These are phyloP conservation scores for Incumbomyces delicatus DNA, from an alignment of 2,329 filamentous ascomycete species.

Conservation along the genomic window DNA sequence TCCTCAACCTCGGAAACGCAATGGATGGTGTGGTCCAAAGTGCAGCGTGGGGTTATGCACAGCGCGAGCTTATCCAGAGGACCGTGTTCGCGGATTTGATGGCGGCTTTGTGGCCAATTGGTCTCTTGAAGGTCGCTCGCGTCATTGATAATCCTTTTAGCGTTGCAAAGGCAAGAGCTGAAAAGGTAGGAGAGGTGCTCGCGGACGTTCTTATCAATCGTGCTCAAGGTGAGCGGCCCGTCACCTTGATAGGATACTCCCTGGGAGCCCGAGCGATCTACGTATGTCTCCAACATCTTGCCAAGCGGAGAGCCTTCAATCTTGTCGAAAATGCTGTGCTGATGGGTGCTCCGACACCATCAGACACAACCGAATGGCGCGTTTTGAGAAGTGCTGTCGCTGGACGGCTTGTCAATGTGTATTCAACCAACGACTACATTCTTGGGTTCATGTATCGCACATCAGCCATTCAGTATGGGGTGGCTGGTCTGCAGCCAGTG, in stretches of 20 bases:
- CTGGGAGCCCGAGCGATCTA: conserved; percentile 75
- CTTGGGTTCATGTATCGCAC: conserved; percentile 80
- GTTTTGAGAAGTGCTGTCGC: conserved; percentile 67
- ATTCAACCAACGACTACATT: conserved; percentile 76
- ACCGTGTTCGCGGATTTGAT: conserved; percentile 60
- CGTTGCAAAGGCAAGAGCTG: conserved; percentile 63
- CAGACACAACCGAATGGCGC: conserved; percentile 62
- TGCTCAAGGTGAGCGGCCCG: conserved; percentile 70
- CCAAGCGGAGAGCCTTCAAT: conserved; percentile 70
- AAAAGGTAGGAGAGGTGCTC: conserved; percentile 69
- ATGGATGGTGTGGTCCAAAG: conserved; percentile 69
- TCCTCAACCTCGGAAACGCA: conserved; percentile 67
- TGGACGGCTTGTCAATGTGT: conserved; percentile 78
- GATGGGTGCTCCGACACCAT: conserved; percentile 71
- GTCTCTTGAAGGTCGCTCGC: conserved; percentile 55
- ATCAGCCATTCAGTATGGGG: conserved; percentile 69
- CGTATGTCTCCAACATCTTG: conserved; percentile 65
- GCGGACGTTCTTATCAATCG: conserved; percentile 75
- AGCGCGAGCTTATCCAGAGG: conserved; percentile 62
- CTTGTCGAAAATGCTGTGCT: conserved; percentile 74
- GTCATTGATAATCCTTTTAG: conserved; percentile 75
- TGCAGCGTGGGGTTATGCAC: conserved; percentile 69
- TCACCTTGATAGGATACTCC: conserved; percentile 73
- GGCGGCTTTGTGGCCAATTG: conserved; percentile 61
- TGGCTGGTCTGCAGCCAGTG: conserved; percentile 72